Evolutionary conservation across 768 basidiomycete species (phyloP).

Genomic region (Hemileccinum impolitum): DNA sequence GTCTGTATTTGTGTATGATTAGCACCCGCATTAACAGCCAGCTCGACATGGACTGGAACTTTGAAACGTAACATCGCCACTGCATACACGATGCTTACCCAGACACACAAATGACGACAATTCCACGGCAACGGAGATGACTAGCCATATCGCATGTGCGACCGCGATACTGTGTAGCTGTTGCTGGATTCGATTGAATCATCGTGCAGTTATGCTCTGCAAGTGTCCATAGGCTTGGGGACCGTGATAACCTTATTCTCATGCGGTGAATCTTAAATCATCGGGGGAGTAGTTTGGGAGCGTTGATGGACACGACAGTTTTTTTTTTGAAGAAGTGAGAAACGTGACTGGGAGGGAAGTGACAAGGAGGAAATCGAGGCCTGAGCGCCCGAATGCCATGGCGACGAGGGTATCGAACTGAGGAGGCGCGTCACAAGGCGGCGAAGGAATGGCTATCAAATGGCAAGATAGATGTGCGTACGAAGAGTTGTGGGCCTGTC

Average conservation of each 20-base stretch:
- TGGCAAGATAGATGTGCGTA: background rate
- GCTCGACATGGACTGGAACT: too few relatives aligned
- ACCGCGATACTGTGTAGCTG: constrained; percentile 35
- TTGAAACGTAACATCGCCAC: too few relatives aligned
- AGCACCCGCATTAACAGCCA: background rate
- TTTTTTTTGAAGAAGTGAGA: constrained; percentile 34
- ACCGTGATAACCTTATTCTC: too few relatives aligned
- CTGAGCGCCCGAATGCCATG: constrained; percentile 39
- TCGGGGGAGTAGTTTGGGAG: background rate
- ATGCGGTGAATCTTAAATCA: background rate
- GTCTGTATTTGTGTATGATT: constrained; percentile 13
- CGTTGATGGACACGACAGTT: constrained; percentile 26
- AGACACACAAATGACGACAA: constrained; percentile 39
- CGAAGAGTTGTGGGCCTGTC: too few relatives aligned
- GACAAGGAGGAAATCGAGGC: constrained; percentile 46
- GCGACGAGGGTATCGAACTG: constrained; percentile 46
- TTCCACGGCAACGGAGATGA: constrained; percentile 50
- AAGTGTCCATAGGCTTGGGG: background rate
- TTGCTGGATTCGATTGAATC: constrained; percentile 41
- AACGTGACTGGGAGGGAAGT: constrained; percentile 43
- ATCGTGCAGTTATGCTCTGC: background rate
- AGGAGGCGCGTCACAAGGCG: constrained; percentile 44
- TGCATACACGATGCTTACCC: background rate
- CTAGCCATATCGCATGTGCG: constrained; percentile 45
- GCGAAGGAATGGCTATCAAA: constrained; percentile 31